These are phyloP conservation scores for Aspergillus piperis DNA, from an alignment of 2,329 filamentous ascomycete genomes.

Conservation along the genomic window DNA sequence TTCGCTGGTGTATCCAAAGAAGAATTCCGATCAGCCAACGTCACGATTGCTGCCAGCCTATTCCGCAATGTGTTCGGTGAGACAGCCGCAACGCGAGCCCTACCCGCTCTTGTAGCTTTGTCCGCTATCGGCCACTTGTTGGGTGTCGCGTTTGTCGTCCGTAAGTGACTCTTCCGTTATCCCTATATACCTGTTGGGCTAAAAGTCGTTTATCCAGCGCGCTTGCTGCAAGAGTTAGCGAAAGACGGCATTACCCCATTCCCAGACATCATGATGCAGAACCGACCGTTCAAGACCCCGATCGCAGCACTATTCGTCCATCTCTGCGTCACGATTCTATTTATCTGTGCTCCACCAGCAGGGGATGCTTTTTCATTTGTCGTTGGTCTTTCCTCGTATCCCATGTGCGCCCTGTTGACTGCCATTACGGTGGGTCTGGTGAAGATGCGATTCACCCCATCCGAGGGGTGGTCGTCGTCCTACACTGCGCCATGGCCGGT, in stretches of 20 bases:
- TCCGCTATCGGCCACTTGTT: slow-evolving; percentile 28
- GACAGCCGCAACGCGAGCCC: slow-evolving; percentile 22
- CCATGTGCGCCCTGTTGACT: slow-evolving; percentile 19
- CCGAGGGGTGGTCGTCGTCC: slow-evolving; percentile 13
- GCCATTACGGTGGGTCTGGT: slow-evolving; percentile 22
- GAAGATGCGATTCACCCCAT: slow-evolving; percentile 16
- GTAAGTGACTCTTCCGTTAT: slow-evolving; percentile 6
- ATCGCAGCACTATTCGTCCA: slow-evolving; percentile 20
- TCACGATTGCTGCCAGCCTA: slow-evolving; percentile 55
- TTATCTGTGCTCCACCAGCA: slow-evolving; percentile 27
- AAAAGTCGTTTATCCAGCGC: slow-evolving; percentile 10
- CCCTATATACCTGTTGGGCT: background rate
- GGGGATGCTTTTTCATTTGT: slow-evolving; percentile 28
- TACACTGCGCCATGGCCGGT: slow-evolving; percentile 21
- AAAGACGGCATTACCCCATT: slow-evolving; percentile 29
- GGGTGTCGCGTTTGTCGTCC: slow-evolving; percentile 24
- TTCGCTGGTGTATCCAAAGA: slow-evolving; percentile 56
- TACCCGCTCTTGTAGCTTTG: slow-evolving; percentile 24
- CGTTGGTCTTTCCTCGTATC: slow-evolving; percentile 23
- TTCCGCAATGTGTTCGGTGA: slow-evolving; percentile 48
- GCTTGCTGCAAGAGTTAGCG: slow-evolving; percentile 26
- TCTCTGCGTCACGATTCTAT: slow-evolving; percentile 22
- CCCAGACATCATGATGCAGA: slow-evolving; percentile 25
- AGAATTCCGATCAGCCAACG: slow-evolving; percentile 52
- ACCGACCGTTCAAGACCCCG: slow-evolving; percentile 25